Base-by-base conservation (phyloP, 2,329 filamentous ascomycete genomes). In the Chaetomium olivaceum region DNA sequence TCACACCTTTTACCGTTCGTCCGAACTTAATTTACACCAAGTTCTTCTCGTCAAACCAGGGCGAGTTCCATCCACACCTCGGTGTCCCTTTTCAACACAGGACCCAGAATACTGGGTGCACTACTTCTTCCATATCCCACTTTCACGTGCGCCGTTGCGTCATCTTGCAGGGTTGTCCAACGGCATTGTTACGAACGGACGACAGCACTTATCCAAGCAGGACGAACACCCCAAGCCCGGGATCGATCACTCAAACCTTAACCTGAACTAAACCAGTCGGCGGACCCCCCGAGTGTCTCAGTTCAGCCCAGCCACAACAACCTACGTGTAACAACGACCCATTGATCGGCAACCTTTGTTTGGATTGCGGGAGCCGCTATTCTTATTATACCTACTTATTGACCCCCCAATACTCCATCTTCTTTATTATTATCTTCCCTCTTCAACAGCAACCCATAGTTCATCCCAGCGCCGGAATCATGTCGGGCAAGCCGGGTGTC, bases 401-500 rank as follows among this genome's bases (percentile, higher is more conserved):
- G 21, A 14, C 21, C 21, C 21, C 21, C 21, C 50, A 21, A 27
- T 9, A 52, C 25, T 31, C 14, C 12, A 9, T 23, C 29, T 33
- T 36, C 6, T 36, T 19, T 9, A 33, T n/a, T n/a, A 33, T 33
- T 56, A 12, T 56, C 7, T 36, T 14, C 9, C n/a, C 14, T 1
- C 21, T 9, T 4, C 21, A 9, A 14, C 29, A 6, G 4, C 52
- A 25, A 21, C 48, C 48, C 48, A 57, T 25, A 36, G 9, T 14
- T 25, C 51, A 4, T 21, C 52, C 50, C 23, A 4, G 7, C 52
- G 6, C 46, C 46, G 46, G 36, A 23, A 57, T 58, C 39, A 79
- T 77, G 76, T 65, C 72, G 64, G 73, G 74, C 70, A 74, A 76
- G 57, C 65, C 61, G 72, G 76, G 65, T 74, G 71, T 65, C 65